phyloP scores from a whole-genome alignment of 78 protist genomes.

The Dictyostelium brefeldianum region DNA sequence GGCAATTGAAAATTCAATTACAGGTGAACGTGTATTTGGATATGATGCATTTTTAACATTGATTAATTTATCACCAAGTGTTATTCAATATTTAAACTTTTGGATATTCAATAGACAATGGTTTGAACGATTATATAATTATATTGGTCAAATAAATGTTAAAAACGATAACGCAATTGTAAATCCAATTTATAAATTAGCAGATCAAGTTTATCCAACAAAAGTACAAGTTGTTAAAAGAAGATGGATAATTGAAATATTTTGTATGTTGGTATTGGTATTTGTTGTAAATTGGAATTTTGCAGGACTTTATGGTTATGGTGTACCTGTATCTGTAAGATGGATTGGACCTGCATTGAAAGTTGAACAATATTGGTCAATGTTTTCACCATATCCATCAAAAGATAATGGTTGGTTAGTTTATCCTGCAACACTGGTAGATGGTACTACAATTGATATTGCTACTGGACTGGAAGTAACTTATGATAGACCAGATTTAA shows the following conservation, averaged over 20 bases:
- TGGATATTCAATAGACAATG: not conserved
- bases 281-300: conserved; percentile 62
- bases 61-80: conserved; percentile 26
- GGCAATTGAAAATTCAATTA: conserved; percentile 5
- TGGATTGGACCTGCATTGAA: conserved; percentile 47
- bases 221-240: not conserved
- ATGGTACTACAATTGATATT: conserved; percentile 36
- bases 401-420: conserved; percentile 77
- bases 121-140: conserved; percentile 15
- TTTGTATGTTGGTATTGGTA: not conserved
- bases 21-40: conserved; percentile 22
- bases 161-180: no score
- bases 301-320: conserved; percentile 22
- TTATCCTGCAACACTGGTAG: not conserved
- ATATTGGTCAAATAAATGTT: no score
- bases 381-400: conserved; percentile 68
- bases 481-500: conserved; percentile 25
- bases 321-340: conserved; percentile 12
- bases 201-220: conserved; percentile 32
- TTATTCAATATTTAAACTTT: not conserved
- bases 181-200: not conserved
- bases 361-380: conserved; percentile 77
- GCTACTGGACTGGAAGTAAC: not conserved
- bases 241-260: conserved; percentile 20
- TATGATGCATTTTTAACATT: conserved; percentile 50